Base-by-base conservation (phyloP, 768 basidiomycete genomes). In the Trametes villosa region DNA sequence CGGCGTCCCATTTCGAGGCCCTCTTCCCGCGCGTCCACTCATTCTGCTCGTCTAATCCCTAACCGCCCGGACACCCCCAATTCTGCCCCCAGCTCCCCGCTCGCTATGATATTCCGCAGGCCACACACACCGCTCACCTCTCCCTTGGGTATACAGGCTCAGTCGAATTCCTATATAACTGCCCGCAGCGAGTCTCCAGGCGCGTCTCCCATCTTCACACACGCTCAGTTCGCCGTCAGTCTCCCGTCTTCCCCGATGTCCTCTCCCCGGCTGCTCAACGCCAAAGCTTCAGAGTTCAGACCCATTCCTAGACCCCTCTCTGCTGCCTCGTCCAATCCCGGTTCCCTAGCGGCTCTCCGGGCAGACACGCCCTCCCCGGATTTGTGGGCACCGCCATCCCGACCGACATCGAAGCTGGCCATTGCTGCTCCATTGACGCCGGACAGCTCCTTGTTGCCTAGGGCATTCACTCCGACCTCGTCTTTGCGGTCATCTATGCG, bases 341-440 rank as follows among this genome's bases (percentile, higher is more conserved):
- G 74, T 57, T 84, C 79, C 7, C 77, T 82, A 62, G 76, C 60
- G 46, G 76, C 48, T 77, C 76, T 73, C 17, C 81, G 92, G 42
- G 84, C 85, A 9, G 91, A 93, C 60, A 92, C 92, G 1, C 88
- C 91, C n/a, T 92, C 92, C 8, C 92, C 92, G 13, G 94, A 96
- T 78, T 72, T 94, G 53, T 96, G 94, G 94, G 85, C 92, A 2
- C 91, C 92, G 71, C 85, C 83, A 40, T 82, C 81, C 31, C 82
- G 91, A 61, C 85, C 86, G 0, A 84, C 87, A 1, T 91, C 91
- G 15, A 96, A 94, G 70, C 83, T 97, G 9, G 94, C 94, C 34
- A 95, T 96, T 61, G 94, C 94, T 9, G 91, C 93, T 0, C 95
- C 95, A 5, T 79, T 97, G 24, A 81, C 94, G 45, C 89, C 92